Base-by-base conservation (phyloP, 1,284 basidiomycete species). In the Cryptococcus amylolentus region DNA sequence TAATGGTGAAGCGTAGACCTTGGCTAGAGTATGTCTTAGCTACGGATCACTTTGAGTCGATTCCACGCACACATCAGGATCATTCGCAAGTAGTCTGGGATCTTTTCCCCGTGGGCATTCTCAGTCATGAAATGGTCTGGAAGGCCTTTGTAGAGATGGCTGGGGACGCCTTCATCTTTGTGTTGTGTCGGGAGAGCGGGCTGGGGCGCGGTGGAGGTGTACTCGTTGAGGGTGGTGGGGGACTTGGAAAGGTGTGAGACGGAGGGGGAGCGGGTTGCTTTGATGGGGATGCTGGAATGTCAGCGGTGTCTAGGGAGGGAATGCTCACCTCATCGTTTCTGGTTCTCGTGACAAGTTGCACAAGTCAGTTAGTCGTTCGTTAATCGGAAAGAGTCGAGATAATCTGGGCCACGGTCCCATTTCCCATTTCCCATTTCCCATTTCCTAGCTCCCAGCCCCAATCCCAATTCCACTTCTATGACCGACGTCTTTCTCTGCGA, bases 41-140 rank as follows among this genome's bases (percentile, higher is more conserved):
- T 10, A 14, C 42, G n/a, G 42, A 44, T n/a, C 4, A 7, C 42
- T 12, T n/a, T 10, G 20, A 48, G 8, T 18, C n/a, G n/a, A 12
- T 10, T 27, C 12, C n/a, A 70, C 74, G 56, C 49, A 78, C 76
- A 86, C 49, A 88, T 89, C 55, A 98, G 82, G 72, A 96, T 97
- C 63, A 98, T 86, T 44, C 88, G 84, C 38, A 98, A 84, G 75
- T 98, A 98, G 77, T 98, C 95, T 0, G 94, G 94, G 7, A 86
- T 86, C 37, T 63, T 56, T 8, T 57, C 49, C 20, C 55, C 71
- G 18, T 63, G 59, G 6, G 57, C 63, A 20, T 69, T 66, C 37
- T 58, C 47, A 49, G 64, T 62, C 54, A 78, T 49, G 38, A 72
- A 60, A 60, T 78, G 72, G n/a, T 49, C 23, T 4, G 78, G 76